A percentile compares a stretch with the other conserved stretches of the same genome.
Evolutionary conservation across 164 flowering plant species (phyloP).

Genomic region (Saururus chinensis): DNA sequence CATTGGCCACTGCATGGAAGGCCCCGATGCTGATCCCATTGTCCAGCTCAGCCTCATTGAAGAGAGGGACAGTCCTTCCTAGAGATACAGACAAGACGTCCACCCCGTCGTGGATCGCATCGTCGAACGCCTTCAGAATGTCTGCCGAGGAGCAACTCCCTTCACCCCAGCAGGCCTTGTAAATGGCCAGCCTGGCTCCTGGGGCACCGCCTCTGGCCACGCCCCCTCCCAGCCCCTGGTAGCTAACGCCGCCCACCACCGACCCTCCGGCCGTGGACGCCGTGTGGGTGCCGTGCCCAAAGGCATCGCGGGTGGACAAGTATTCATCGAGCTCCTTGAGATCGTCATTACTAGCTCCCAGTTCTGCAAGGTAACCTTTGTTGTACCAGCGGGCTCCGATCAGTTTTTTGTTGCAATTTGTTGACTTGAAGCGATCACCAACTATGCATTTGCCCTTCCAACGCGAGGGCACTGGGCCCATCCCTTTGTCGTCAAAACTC

Average conservation of each 20-base stretch:
- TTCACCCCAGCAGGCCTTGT: neutral
- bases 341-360: too few relatives aligned
- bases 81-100: conserved; percentile 44
- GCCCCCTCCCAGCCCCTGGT: conserved; percentile 3
- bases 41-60: conserved; percentile 12
- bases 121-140: neutral
- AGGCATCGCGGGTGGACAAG: conserved; percentile 4
- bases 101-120: conserved; percentile 30
- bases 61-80: conserved; percentile 9
- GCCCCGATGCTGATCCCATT: conserved; percentile 27
- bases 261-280: conserved; percentile 7
- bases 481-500: conserved; percentile 8
- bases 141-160: neutral
- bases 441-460: conserved; percentile 5
- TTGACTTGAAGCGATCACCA: conserved; percentile 5
- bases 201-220: conserved; percentile 8
- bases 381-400: conserved; percentile 4
- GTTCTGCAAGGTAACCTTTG: neutral
- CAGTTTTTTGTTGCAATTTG: conserved; percentile 7
- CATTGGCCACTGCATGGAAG: conserved; percentile 34
- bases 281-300: conserved; percentile 5
- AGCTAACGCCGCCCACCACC: neutral
- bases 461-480: conserved; percentile 5
- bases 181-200: neutral
- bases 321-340: neutral